These are phyloP conservation scores for Mortierella claussenii DNA, from an alignment of 192 early-diverging fungal species.

Conservation along the genomic window DNA sequence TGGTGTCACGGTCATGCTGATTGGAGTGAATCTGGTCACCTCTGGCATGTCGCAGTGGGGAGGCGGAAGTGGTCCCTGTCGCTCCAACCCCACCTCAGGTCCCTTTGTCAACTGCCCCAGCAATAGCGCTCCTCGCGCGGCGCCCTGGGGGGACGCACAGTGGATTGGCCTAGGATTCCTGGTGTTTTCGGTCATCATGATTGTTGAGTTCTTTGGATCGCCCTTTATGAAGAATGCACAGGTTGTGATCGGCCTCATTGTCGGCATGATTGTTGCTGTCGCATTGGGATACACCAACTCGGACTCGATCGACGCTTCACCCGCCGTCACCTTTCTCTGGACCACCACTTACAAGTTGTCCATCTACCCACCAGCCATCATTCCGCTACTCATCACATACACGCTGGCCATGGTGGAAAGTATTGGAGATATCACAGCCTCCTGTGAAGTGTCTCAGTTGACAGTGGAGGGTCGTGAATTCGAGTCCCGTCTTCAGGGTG, in stretches of 20 bases:
- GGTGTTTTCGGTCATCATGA: conserved; percentile 60
- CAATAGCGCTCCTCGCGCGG: conserved; percentile 56
- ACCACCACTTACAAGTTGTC: conserved; percentile 57
- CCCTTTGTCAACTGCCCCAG: conserved; percentile 58
- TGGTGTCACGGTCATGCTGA: conserved; percentile 60
- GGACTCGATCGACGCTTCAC: conserved; percentile 54
- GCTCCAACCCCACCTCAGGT: conserved; percentile 51
- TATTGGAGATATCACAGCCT: conserved; percentile 65
- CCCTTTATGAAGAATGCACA: conserved; percentile 66
- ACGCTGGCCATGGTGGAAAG: conserved; percentile 56
- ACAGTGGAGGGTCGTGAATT: conserved; percentile 64
- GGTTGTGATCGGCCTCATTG: conserved; percentile 59
- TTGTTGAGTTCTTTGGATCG: conserved; percentile 65
- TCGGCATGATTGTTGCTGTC: conserved; percentile 63
- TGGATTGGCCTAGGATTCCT: conserved; percentile 64
- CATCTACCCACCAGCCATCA: conserved; percentile 59
- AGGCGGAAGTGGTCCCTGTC: conserved; percentile 60
- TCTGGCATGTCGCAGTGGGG: conserved; percentile 61
- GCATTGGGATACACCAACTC: conserved; percentile 61
- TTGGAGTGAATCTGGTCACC: conserved; percentile 57
- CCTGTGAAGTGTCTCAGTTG: conserved; percentile 62
- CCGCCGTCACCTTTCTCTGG: conserved; percentile 63
- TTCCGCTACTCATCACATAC: conserved; percentile 59
- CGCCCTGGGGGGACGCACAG: conserved; percentile 60
- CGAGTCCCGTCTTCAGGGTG: conserved; percentile 64